phyloP scores from a whole-genome alignment of 2,329 filamentous ascomycete species.

The Colletotrichum sp. region DNA sequence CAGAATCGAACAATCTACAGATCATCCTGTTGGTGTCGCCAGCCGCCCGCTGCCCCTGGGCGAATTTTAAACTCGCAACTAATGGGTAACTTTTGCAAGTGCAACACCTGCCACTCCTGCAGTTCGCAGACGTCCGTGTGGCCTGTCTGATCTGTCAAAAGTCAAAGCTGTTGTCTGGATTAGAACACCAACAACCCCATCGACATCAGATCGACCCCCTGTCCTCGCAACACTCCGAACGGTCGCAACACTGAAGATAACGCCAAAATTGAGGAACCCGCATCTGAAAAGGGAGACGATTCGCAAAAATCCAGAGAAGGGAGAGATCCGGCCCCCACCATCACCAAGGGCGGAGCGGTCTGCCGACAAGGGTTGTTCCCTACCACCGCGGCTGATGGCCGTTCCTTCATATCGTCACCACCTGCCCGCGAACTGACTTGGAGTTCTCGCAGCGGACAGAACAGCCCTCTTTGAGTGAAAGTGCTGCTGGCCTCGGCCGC shows the following conservation, averaged over 20 bases:
- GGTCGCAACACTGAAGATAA: not conserved
- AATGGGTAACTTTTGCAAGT: not conserved
- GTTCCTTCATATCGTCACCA: not conserved
- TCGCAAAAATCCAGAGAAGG: not conserved
- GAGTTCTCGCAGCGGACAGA: not conserved
- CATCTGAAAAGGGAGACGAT: not conserved
- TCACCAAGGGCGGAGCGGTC: not conserved
- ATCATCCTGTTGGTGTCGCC: not conserved
- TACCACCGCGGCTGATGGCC: not conserved
- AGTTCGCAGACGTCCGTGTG: not conserved
- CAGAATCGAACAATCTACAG: not conserved
- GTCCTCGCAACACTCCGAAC: not conserved
- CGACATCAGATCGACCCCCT: not conserved
- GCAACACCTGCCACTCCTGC: not conserved
- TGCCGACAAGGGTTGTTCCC: not conserved
- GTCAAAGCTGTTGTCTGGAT: not conserved
- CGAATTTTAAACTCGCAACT: not conserved
- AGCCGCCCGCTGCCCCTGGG: not conserved
- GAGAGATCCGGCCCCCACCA: not conserved
- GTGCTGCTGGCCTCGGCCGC: constrained; percentile 2
- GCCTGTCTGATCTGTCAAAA: constrained; percentile 2
- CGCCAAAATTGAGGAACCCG: not conserved
- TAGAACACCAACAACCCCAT: not conserved
- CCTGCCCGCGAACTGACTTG: not conserved
- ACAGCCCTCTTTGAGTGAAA: not conserved